These are phyloP conservation scores for Macrolepiota albuminosa DNA, from an alignment of 768 basidiomycete genomes.

Conservation along the genomic window DNA sequence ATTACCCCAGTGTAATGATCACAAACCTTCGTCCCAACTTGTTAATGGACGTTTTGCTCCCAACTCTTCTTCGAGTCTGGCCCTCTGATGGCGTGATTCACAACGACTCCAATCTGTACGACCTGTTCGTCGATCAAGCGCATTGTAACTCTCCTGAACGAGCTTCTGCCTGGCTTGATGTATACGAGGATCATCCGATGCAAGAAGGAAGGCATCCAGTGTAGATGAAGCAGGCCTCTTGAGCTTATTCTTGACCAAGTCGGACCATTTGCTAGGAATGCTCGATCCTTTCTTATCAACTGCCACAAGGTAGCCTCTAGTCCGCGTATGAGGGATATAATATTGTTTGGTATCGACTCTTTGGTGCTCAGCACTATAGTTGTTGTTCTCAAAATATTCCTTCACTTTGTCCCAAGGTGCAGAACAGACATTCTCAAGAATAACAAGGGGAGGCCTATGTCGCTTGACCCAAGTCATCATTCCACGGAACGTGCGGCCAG, in stretches of 20 bases:
- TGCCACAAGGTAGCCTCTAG: conserved; percentile 83
- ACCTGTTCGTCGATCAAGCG: conserved; percentile 63
- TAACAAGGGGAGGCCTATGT: conserved; percentile 86
- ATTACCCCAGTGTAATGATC: not conserved
- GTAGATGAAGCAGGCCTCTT: conserved; percentile 85
- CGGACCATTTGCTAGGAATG: conserved; percentile 68
- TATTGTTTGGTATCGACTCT: conserved; percentile 84
- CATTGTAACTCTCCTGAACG: conserved; percentile 60
- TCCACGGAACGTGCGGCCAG: conserved; percentile 88
- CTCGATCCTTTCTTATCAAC: conserved; percentile 58
- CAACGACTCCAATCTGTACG: conserved; percentile 90
- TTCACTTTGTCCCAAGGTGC: conserved; percentile 85
- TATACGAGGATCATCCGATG: conserved; percentile 88
- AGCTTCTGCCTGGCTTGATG: conserved; percentile 85
- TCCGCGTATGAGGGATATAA: conserved; percentile 94
- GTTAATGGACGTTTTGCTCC: conserved; percentile 85
- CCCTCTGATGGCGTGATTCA: conserved; percentile 87
- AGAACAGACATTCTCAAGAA: conserved; percentile 89
- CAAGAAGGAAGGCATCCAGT: conserved; percentile 87
- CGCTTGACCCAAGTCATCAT: conserved; percentile 92
- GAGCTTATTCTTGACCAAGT: conserved; percentile 53
- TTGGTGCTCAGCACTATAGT: conserved; percentile 67
- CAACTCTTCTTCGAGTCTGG: conserved; percentile 76
- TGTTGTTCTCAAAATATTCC: conserved; percentile 66
- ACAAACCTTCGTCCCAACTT: conserved; percentile 85